phyloP scores from a whole-genome alignment of 441 rosid species.

The Jatropha podagrica region DNA sequence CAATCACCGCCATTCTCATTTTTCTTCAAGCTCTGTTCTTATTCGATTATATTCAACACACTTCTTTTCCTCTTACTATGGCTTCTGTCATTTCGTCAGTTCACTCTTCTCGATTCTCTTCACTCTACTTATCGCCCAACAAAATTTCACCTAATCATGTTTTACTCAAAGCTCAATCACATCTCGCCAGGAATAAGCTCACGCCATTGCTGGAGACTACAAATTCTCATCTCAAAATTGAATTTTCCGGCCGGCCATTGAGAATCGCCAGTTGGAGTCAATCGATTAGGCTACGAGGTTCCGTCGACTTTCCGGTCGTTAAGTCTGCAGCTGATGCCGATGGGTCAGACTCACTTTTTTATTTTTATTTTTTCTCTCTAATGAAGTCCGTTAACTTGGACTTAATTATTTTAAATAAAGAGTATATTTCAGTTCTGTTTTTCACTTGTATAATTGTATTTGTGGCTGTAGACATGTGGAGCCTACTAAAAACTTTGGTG shows the following conservation, averaged over 20 bases:
- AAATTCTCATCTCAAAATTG: conserved; percentile 7
- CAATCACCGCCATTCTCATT: neutral
- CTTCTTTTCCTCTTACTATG: conserved; percentile 18
- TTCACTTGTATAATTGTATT: neutral
- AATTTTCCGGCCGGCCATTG: conserved; percentile 22
- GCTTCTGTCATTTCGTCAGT: conserved; percentile 21
- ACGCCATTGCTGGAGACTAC: conserved; percentile 27
- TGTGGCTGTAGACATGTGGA: conserved; percentile 33
- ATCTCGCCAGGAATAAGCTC: conserved; percentile 15
- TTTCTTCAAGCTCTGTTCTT: neutral
- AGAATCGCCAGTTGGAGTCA: conserved; percentile 26
- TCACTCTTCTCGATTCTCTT: conserved; percentile 30
- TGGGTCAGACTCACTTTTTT: conserved; percentile 28
- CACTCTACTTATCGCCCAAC: conserved; percentile 30
- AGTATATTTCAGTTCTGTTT: neutral
- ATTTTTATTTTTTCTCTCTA: neutral
- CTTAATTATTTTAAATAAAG: neutral
- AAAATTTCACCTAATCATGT: conserved; percentile 18
- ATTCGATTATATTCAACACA: neutral
- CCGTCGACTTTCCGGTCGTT: conserved; percentile 25
- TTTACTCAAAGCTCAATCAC: conserved; percentile 22
- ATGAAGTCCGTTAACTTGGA: neutral
- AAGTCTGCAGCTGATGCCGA: conserved; percentile 48
- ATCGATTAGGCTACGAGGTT: conserved; percentile 23
- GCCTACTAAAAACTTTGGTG: conserved; percentile 47